A percentile compares a stretch with the other conserved stretches of the same genome.
Evolutionary conservation across 2,329 filamentous ascomycete genomes (phyloP).

Genomic region (Alternaria gansuensis): DNA sequence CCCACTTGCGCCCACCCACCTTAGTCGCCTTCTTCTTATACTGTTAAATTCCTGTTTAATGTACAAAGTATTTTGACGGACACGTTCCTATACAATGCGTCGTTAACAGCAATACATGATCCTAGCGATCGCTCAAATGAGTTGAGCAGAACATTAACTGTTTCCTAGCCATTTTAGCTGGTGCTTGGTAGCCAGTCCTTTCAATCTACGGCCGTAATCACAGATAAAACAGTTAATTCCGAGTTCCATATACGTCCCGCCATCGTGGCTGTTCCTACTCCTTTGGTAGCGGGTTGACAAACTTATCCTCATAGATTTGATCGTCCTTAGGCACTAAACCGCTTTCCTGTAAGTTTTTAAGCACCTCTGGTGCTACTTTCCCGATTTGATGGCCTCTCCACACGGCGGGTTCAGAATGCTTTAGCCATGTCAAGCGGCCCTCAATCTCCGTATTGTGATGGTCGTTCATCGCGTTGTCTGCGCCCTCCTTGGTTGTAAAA

Average conservation of each 20-base stretch:
- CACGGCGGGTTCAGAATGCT: neutral
- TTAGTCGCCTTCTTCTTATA: neutral
- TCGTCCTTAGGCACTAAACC: constrained; percentile 20
- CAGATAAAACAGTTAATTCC: neutral
- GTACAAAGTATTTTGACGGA: neutral
- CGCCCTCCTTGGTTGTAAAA: constrained; percentile 37
- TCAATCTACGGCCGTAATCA: neutral
- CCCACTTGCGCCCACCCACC: neutral
- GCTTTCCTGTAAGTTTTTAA: constrained; percentile 30
- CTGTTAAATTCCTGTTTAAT: neutral
- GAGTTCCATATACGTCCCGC: neutral
- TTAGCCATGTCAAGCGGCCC: constrained; percentile 20
- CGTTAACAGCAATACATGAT: neutral
- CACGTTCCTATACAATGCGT: neutral
- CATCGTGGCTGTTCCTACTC: neutral
- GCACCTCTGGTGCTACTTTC: constrained; percentile 19
- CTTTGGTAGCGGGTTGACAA: constrained; percentile 16
- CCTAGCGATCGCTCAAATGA: neutral
- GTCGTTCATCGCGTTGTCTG: constrained; percentile 27
- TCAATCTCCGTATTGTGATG: constrained; percentile 29
- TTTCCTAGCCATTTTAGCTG: neutral
- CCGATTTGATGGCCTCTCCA: constrained; percentile 30
- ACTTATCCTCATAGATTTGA: constrained; percentile 26
- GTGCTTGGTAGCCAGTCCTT: neutral
- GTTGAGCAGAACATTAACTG: neutral